Percentiles rank a stretch among this genome's conserved stretches.
Evolutionary conservation across 2,329 filamentous ascomycete species (phyloP).

Genomic region (Cladorrhinum sp.): DNA sequence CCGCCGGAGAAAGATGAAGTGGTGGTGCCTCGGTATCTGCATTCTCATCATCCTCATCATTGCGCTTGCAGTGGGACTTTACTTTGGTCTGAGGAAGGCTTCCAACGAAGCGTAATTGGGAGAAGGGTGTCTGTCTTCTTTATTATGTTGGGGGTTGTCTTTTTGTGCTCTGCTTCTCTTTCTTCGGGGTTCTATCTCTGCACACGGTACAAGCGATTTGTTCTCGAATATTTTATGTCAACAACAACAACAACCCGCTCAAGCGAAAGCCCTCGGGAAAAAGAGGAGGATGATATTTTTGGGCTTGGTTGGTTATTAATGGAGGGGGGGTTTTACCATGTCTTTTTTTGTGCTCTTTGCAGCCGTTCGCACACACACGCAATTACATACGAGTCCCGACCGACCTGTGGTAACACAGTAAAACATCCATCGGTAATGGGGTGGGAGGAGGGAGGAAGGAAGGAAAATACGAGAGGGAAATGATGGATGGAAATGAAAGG

Average conservation of each 20-base stretch:
- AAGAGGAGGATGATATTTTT: background rate
- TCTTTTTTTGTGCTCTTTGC: background rate
- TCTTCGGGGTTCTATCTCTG: no score
- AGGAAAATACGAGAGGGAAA: background rate
- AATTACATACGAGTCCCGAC: no score
- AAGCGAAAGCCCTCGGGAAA: no score
- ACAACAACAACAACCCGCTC: background rate
- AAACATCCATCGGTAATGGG: no score
- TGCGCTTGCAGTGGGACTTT: constrained; percentile 53
- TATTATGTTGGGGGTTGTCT: background rate
- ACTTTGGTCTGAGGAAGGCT: constrained; percentile 39
- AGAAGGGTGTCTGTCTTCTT: background rate
- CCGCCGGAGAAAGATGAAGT: constrained; percentile 72
- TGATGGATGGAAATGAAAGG: background rate
- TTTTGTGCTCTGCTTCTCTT: no score
- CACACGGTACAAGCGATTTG: background rate
- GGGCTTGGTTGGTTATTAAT: background rate
- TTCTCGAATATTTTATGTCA: background rate
- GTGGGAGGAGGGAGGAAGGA: no score
- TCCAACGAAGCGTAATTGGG: background rate
- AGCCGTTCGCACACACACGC: background rate
- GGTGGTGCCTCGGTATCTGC: constrained; percentile 68
- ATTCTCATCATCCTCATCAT: constrained; percentile 57
- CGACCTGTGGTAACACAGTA: no score
- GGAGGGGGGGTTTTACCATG: background rate